A percentile compares a stretch with the other conserved stretches of the same genome.
Evolutionary conservation across 495 filamentous ascomycete genomes (phyloP).

Genomic region (Podospora comata): DNA sequence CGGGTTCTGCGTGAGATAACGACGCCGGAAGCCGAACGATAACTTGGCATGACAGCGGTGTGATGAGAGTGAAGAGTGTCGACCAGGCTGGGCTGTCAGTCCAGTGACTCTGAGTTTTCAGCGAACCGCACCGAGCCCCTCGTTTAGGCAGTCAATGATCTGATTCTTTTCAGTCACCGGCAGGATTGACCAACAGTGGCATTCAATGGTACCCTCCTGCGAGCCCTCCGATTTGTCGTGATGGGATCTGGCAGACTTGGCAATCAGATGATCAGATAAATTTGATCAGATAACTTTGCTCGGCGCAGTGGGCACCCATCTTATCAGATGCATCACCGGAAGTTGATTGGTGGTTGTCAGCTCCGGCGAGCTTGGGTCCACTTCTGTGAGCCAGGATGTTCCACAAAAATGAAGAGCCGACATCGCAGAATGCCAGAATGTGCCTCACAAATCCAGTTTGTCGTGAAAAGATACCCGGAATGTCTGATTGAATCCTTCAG

Average conservation of each 20-base stretch:
- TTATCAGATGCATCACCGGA: conserved; percentile 8
- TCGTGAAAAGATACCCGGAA: neutral
- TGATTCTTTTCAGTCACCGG: neutral
- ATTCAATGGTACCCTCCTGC: neutral
- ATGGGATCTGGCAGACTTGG: neutral
- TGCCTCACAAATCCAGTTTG: neutral
- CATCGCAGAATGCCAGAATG: neutral
- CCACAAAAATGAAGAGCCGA: neutral
- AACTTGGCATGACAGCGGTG: neutral
- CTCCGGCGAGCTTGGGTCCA: neutral
- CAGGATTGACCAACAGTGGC: neutral
- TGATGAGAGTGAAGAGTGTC: neutral
- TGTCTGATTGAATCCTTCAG: neutral
- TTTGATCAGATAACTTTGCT: neutral
- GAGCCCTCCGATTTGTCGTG: neutral
- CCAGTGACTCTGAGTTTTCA: neutral
- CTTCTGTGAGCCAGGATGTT: neutral
- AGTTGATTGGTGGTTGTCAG: neutral
- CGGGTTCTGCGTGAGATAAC: neutral
- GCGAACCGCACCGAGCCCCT: neutral
- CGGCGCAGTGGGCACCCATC: neutral
- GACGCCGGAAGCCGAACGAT: neutral
- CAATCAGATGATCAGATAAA: conserved; percentile 27
- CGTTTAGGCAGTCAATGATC: neutral
- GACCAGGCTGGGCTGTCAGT: neutral